These are phyloP conservation scores for Plasmodium yoelii DNA, from an alignment of 169 alveolate species.

Conservation along the genomic window DNA sequence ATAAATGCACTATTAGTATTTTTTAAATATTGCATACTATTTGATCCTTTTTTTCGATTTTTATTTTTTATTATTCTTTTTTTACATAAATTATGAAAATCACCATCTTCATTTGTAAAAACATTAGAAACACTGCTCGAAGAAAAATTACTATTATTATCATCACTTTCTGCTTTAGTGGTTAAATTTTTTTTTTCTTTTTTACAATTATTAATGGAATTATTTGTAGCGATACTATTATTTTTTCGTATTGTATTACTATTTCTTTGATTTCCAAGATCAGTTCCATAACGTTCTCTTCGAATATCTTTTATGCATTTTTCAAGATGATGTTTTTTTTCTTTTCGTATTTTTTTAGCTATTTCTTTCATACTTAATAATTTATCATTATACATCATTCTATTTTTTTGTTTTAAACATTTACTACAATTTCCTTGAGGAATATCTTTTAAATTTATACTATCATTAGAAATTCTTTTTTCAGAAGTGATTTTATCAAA, in stretches of 20 bases:
- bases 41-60: conserved; percentile 5
- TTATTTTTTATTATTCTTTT: conserved; percentile 15
- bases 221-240: no score
- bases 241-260: background rate
- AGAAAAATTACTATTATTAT: conserved; percentile 16
- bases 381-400: background rate
- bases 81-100: conserved; percentile 17
- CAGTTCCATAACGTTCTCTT: background rate
- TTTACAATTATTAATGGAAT: background rate
- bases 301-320: conserved; percentile 24
- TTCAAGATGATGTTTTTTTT: conserved; percentile 36
- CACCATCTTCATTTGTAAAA: conserved; percentile 18
- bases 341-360: conserved; percentile 47
- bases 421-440: conserved; percentile 30
- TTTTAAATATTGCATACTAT: conserved; percentile 10
- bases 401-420: conserved; percentile 31
- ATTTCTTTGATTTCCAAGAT: background rate
- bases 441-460: background rate
- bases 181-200: background rate
- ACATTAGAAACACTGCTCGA: conserved; percentile 54
- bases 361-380: conserved; percentile 31
- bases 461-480: background rate
- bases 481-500: background rate
- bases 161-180: conserved; percentile 46
- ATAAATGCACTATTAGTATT: conserved; percentile 12